phyloP scores from a whole-genome alignment of 1,284 basidiomycete species.

The Trametes pubescens region DNA sequence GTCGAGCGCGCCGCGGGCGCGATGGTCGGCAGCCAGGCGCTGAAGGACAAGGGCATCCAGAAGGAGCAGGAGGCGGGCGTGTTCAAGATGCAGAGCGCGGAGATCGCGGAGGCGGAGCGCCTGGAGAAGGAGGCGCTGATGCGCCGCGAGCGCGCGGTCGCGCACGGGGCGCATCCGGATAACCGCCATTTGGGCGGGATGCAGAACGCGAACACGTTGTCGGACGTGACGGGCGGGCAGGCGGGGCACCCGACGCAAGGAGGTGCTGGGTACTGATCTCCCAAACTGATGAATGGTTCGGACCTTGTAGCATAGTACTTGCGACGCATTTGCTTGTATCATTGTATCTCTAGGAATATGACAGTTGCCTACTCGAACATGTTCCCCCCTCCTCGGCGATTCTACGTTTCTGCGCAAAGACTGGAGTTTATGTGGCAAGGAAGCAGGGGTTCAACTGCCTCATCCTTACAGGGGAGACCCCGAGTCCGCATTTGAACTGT shows the following conservation, averaged over 20 bases:
- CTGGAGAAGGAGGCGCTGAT: conserved; percentile 58
- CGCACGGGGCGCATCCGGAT: conserved; percentile 54
- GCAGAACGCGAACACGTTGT: conserved; percentile 29
- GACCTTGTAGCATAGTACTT: conserved; percentile 14
- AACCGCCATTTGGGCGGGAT: conserved; percentile 38
- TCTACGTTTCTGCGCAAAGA: too few relatives aligned
- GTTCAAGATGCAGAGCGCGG: conserved; percentile 54
- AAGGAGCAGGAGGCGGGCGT: conserved; percentile 63
- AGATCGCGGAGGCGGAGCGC: conserved; percentile 62
- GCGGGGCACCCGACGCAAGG: conserved; percentile 14
- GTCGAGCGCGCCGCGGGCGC: conserved; percentile 57
- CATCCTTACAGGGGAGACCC: too few relatives aligned
- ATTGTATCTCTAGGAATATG: background rate
- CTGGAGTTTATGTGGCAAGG: too few relatives aligned
- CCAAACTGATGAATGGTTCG: too few relatives aligned
- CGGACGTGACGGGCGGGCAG: conserved; percentile 24
- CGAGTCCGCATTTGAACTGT: too few relatives aligned
- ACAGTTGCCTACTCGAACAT: too few relatives aligned
- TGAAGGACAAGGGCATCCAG: conserved; percentile 59
- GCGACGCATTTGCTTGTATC: background rate
- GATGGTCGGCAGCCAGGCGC: conserved; percentile 54
- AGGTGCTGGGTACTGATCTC: conserved; percentile 14
- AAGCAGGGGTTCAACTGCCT: too few relatives aligned
- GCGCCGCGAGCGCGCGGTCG: conserved; percentile 61
- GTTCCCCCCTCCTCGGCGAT: too few relatives aligned